Evolutionary conservation across 2,329 filamentous ascomycete genomes (phyloP).

Genomic region (Phialophora expanda): DNA sequence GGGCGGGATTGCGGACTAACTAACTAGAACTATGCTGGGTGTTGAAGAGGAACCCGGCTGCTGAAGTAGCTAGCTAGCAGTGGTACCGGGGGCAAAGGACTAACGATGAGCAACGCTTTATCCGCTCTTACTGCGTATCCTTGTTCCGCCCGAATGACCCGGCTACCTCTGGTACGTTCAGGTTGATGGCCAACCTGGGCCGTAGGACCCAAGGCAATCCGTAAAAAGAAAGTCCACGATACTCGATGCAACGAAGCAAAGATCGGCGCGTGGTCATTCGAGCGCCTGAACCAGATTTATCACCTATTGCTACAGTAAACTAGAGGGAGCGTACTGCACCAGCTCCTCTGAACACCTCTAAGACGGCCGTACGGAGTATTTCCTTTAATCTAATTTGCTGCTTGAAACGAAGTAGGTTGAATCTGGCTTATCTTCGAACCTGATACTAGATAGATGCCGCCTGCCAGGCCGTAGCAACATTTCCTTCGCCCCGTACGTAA

Average conservation of each 20-base stretch:
- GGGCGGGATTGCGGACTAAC: conserved; percentile 14
- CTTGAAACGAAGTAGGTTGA: background rate
- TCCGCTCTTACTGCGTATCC: background rate
- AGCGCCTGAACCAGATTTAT: background rate
- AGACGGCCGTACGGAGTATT: background rate
- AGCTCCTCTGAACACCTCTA: background rate
- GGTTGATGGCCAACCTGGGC: too few relatives aligned
- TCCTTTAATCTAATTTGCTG: background rate
- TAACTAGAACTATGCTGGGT: background rate
- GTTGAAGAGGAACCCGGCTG: background rate
- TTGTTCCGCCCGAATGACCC: too few relatives aligned
- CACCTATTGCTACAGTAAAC: background rate
- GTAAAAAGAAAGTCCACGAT: too few relatives aligned
- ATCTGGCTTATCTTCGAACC: background rate
- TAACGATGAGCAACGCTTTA: background rate
- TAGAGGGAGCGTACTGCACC: background rate
- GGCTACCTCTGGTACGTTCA: too few relatives aligned
- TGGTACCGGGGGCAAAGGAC: background rate
- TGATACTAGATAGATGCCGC: background rate
- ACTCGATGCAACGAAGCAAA: background rate
- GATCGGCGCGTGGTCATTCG: background rate
- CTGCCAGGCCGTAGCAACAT: background rate
- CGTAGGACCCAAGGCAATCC: too few relatives aligned
- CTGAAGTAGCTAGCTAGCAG: background rate
- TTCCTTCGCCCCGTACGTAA: background rate